Base-by-base conservation (phyloP, 495 filamentous ascomycete species). In the Tuber microsphaerosporum region DNA sequence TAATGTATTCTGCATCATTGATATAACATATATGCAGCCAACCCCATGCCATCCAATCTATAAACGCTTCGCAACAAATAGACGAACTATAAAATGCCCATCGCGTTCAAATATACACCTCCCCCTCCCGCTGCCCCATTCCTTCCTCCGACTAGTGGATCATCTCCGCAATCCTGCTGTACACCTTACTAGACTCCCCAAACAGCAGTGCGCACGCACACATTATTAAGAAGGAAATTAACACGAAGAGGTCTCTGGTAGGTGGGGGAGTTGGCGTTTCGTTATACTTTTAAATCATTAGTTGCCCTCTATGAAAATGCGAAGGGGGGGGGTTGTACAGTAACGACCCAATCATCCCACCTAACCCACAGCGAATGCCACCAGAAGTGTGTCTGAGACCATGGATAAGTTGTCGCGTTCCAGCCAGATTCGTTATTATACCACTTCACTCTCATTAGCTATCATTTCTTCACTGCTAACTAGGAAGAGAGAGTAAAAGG, bases 361-460 rank as follows among this genome's bases (percentile, higher is more conserved):
- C 74, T 77, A 26, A 84, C 79, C 73, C 85, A 85, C 46, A 85
- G 19, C 69, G 84, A 84, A 39, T 79, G 70, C 37, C 76, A 85
- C 83, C 83, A 85, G 72, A 77, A 85, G 20, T 84, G 81, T 9
- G 70, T 74, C 73, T 85, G 84, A 2, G 82, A 81, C 78, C 84
- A 87, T 48, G 87, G 87, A 80, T 87, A 88, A 37, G 84, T 79
- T 43, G 85, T 86, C 1, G 86, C 83, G 76, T 88, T 88, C 85
- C 87, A 87, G 3, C 83, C 83, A 65, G 84, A 80, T 65, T 65
- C 56, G 56, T 31, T 65, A 14, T 65, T 65, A 14, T 65, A 65
- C 56, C 56, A 65, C 56, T 65, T 65, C 4, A 83, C 26, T 1
- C 56, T 17, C 56, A 80, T 34, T 82, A 83, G 26, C 26, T 2